Evolutionary conservation across 345 rosid species (phyloP), one percentile per base, ranked within the genome.

Genomic region (Salix caprea): DNA sequence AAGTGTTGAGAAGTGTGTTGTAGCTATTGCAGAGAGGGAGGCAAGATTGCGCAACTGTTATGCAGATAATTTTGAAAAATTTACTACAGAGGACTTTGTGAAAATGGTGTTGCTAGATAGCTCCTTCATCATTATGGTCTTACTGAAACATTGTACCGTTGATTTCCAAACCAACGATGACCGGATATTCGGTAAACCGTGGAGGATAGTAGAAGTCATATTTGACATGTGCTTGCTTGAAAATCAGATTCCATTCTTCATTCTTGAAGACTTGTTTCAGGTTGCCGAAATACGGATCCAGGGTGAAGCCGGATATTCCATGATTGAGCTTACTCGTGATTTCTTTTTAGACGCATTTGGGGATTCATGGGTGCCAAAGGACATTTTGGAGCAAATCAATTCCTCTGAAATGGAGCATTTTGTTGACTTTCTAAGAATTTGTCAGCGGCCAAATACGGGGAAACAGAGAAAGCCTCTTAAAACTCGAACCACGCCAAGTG

Each of bases 201-300:
- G 79, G 30, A 39, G 42, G n/a, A 19, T 76, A 34, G 30, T 1
- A 1, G 76, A 69, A 4, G 40, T 81, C 2, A 39, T 4, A 24
- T 13, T 0, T 1, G 82, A 85, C n/a, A 54, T 79, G 44, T 1
- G 65, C 50, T 37, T 77, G 71, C 46, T 82, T 0, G 85, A 85
- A 72, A 85, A 82, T 72, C 83, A 85, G 70, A 36, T 82, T 76
- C 85, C 87, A 4, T 74, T 74, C 28, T 77, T 77, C 36, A 74
- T 74, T 74, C 28, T 77, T 77, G 28, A 74, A 0, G 87, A 79
- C 6, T 28, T 82, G 13, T 64, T 71, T 8, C 15, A 58, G 4
- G 23, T 65, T 15, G 70, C 78, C 68, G 15, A 75, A 2, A 60
- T 15, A 5, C 6, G 0, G 14, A 61, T 21, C 23, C 32, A 21